phyloP scores from a whole-genome alignment of 2,329 filamentous ascomycete genomes.

The Cadophora malorum region DNA sequence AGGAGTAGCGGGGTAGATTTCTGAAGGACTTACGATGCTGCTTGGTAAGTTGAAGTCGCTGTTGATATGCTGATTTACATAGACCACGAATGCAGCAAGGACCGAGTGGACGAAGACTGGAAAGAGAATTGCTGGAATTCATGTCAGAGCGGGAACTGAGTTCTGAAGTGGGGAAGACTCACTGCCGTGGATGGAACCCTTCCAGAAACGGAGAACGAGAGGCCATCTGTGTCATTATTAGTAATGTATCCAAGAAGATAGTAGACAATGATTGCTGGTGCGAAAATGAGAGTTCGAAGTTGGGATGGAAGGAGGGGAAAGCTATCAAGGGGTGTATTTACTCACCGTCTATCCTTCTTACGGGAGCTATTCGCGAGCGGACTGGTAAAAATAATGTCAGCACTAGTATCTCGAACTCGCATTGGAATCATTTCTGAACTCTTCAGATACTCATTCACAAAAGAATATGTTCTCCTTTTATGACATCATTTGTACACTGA shows the following conservation, averaged over 20 bases:
- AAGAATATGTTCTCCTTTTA: not conserved
- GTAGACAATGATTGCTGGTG: not conserved
- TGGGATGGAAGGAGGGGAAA: not conserved
- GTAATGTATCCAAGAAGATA: not conserved
- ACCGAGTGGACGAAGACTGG: conserved; percentile 63
- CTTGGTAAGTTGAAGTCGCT: conserved; percentile 60
- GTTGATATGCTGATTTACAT: conserved; percentile 58
- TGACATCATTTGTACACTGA: not conserved
- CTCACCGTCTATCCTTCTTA: conserved; percentile 43
- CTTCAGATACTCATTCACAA: not conserved
- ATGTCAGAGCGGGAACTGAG: not conserved
- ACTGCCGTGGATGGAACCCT: conserved; percentile 64
- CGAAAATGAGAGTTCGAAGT: not conserved
- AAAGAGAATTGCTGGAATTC: conserved; percentile 54
- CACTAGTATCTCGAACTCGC: conserved; percentile 21
- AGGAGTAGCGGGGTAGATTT: not conserved
- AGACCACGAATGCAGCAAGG: conserved; percentile 64
- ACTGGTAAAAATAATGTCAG: conserved; percentile 22
- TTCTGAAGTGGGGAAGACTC: conserved; percentile 14
- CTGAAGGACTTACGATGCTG: conserved; percentile 54
- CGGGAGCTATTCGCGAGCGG: conserved; percentile 41
- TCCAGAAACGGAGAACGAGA: conserved; percentile 67
- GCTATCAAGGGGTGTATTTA: not conserved
- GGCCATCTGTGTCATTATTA: conserved; percentile 57
- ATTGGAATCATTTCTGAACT: not conserved